Base-by-base conservation (phyloP, 345 rosid genomes). In the Salix koriyanagi region DNA sequence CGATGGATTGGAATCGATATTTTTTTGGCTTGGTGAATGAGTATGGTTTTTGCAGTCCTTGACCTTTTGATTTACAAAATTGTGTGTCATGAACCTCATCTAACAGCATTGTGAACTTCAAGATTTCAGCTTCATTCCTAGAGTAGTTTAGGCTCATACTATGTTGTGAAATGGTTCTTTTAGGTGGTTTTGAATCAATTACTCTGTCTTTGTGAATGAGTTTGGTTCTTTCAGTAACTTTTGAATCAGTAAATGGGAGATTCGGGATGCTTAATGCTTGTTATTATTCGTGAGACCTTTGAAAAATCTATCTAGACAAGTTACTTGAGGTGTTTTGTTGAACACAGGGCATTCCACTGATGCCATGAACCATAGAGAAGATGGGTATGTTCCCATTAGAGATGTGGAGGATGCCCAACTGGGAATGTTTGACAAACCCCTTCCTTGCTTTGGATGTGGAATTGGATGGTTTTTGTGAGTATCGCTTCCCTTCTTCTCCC, bases 381-480 rank as follows among this genome's bases (percentile, higher is more conserved):
- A 89, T 0, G 85, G 84, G 69, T 91, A 96, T 86, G 41, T 48
- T 74, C 88, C 64, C 67, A 80, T 92, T 70, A 65, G 82, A 71
- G 90, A 76, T 68, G 86, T 65, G 4, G 97, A 88, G 74, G 82
- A 85, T 14, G 78, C 87, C 37, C 80, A 86, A 71, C 74, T 93
- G 79, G 92, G 92, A 81, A 74, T 86, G 41, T 93, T 82, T 76
- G 94, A 91, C 79, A 93, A 91, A 77, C 96, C 97, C 19, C 98
- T 96, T 82, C 98, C 97, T 85, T 96, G 90, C 88, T 91, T 83
- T 36, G 96, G 99, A 73, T 96, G 90, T 79, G 98, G 99, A 87
- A 88, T 93, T 44, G 98, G 99, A 80, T 96, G 99, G 99, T 90
- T 89, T 76, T 93, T 84, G 96, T 96, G 81, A 84, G 97, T 88